These are phyloP conservation scores for Carex pumila DNA, from an alignment of 176 grass and related monocot species.

Conservation along the genomic window DNA sequence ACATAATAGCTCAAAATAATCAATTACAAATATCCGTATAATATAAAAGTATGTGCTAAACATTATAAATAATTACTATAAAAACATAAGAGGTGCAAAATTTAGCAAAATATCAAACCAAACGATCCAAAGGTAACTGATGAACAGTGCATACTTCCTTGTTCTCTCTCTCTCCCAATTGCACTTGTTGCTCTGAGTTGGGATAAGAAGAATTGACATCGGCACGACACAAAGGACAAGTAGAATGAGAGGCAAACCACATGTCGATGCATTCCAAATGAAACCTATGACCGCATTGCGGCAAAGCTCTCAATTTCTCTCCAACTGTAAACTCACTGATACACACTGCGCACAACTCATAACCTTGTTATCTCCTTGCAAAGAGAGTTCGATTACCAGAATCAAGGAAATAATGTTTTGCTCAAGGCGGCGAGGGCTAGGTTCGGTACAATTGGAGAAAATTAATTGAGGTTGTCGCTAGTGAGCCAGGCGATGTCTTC, in stretches of 20 bases:
- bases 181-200: neutral
- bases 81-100: neutral
- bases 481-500: neutral
- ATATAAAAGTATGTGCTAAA: neutral
- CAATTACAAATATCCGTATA: neutral
- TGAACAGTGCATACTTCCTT: neutral
- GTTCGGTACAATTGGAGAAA: neutral
- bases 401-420: neutral
- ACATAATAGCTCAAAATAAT: neutral
- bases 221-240: neutral
- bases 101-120: neutral
- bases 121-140: neutral
- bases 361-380: neutral
- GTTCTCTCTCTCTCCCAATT: neutral
- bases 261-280: slow-evolving; percentile 19
- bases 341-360: neutral
- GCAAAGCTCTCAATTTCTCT: slow-evolving; percentile 4
- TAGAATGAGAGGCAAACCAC: slow-evolving; percentile 12
- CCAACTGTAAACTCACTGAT: neutral
- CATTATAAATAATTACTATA: neutral
- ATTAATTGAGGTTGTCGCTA: neutral
- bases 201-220: neutral
- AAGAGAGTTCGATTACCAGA: neutral
- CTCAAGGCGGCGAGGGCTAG: neutral
- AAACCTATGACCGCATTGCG: neutral